Conservation (phyloP, 768 basidiomycete genomes). For the Leucosporidium scottii region DNA sequence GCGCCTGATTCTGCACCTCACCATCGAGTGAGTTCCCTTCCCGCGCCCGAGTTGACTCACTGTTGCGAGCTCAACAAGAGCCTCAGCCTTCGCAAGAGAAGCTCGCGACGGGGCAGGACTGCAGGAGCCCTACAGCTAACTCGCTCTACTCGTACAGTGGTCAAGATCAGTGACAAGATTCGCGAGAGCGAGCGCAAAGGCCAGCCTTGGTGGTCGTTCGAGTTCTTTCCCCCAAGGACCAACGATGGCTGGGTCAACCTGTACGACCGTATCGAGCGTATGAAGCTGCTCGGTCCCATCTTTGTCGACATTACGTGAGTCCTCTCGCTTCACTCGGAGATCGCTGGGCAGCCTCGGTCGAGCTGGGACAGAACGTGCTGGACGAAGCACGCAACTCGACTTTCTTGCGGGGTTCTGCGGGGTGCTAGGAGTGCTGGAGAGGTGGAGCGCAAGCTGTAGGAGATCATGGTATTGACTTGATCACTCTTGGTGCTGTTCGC, state of each 20-base stretch:
- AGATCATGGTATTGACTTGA: background rate
- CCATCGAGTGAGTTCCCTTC: too few relatives aligned
- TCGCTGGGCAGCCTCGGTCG: too few relatives aligned
- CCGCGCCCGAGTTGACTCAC: too few relatives aligned
- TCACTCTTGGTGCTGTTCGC: background rate
- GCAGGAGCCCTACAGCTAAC: background rate
- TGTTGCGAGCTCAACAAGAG: too few relatives aligned
- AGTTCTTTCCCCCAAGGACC: constrained; percentile 69
- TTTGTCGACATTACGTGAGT: constrained; percentile 98
- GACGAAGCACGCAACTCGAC: background rate
- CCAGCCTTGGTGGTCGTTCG: constrained; percentile 95
- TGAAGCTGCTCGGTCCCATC: constrained; percentile 89
- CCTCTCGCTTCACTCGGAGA: background rate
- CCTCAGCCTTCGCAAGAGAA: too few relatives aligned
- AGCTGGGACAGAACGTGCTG: background rate
- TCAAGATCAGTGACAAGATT: constrained; percentile 83
- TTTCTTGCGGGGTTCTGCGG: background rate
- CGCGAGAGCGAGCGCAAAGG: constrained; percentile 74
- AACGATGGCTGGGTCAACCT: constrained; percentile 84
- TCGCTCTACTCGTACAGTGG: constrained; percentile 2
- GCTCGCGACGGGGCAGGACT: too few relatives aligned
- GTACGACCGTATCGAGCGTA: constrained; percentile 95
- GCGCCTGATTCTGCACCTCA: too few relatives aligned
- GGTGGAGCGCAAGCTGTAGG: background rate
- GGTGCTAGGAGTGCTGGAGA: background rate